Evolutionary conservation across 257 asterid species (phyloP), one percentile per base, ranked within the genome.

Genomic region (Nicotiana attenuata): DNA sequence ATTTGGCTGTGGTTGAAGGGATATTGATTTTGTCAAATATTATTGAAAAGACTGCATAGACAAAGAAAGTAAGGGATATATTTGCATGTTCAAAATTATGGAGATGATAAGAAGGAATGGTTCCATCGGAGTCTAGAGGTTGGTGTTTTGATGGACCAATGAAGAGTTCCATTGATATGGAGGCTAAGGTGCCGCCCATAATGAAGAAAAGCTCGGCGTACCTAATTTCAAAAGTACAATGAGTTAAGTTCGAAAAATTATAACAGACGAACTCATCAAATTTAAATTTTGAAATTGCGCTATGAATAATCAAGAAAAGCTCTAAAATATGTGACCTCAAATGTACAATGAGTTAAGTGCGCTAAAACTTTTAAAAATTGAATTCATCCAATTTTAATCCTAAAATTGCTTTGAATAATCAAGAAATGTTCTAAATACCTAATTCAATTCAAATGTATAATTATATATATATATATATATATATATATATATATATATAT

Each of bases 61-160:
- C 50, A n/a, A 89, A 86, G 90, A 92, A 92, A 28, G 93, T 87
- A 29, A 89, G 41, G 78, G 98, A 89, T 13, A 94, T 93, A 87
- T 89, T 88, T 5, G 97, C 87, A 89, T 94, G 98, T 84, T 94
- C 98, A 26, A 91, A 76, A 84, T 94, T 93, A 65, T 85, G 95
- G 53, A 94, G 95, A 31, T 85, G 88, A 82, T 85, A 79, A 13
- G 92, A 81, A 0, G 92, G 89, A 81, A 94, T 91, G 63, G 93
- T 78, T 10, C 93, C 90, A 56, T 89, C 92, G 0, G 78, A 31
- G 33, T 90, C 88, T 0, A 88, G 4, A 2, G 89, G 90, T 10
- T 45, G 97, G 90, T 94, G 97, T 5, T 89, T 93, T 7, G 77
- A 80, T 6, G 88, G 89, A 19, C 88, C 85, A 45, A 87, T 19